Percentiles rank a stretch among this genome's conserved stretches.
Conservation (phyloP, 1,139 yeast genomes). For the Sugiyamaella pinicola region DNA sequence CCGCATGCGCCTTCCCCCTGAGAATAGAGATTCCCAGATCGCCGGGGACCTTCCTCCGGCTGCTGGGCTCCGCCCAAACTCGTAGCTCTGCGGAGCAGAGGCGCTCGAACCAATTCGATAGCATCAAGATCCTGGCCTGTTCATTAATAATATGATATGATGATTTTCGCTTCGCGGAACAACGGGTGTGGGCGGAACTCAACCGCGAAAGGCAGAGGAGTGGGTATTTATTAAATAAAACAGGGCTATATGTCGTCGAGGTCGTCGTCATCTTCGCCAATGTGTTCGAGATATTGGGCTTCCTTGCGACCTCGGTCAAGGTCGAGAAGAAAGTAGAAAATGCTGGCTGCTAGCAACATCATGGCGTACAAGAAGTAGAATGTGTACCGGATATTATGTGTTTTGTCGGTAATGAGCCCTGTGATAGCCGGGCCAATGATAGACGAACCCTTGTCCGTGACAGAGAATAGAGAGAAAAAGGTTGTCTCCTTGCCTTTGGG, state of each 20-base stretch:
- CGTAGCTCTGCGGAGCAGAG: background rate
- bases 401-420: conserved; percentile 64
- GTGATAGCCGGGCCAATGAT: conserved; percentile 67
- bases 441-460: conserved; percentile 75
- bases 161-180: too few relatives aligned
- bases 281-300: conserved; percentile 36
- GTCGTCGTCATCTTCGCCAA: conserved; percentile 23
- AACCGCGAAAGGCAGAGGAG: too few relatives aligned
- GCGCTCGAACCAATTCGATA: background rate
- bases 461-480: conserved; percentile 67
- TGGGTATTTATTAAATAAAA: too few relatives aligned
- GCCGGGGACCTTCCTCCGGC: background rate
- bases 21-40: background rate
- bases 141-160: too few relatives aligned
- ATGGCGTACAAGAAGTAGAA: conserved; percentile 60
- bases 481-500: conserved; percentile 71
- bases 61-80: background rate
- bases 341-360: conserved; percentile 54
- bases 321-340: conserved; percentile 51
- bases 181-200: too few relatives aligned
- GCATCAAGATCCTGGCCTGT: too few relatives aligned
- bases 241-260: background rate
- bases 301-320: conserved; percentile 55
- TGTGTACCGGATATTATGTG: conserved; percentile 68
- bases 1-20: conserved; percentile 4